phyloP scores from a whole-genome alignment of 163 green algal genomes.

The Prototheca stagnorum region DNA sequence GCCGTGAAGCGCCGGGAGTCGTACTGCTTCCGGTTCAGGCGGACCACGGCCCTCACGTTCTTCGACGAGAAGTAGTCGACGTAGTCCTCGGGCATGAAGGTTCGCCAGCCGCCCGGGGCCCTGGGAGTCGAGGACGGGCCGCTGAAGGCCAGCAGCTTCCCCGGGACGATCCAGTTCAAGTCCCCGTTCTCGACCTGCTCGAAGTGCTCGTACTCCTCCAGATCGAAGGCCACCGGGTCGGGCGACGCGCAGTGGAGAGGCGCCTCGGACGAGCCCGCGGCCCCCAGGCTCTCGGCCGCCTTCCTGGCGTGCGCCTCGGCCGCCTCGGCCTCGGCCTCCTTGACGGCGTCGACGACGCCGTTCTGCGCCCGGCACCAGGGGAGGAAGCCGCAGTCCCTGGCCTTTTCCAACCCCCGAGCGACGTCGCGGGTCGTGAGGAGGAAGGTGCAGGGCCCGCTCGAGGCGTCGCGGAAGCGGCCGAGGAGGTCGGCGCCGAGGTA shows the following conservation, averaged over 20 bases:
- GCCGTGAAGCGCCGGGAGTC: constrained; percentile 63
- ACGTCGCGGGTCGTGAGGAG: constrained; percentile 48
- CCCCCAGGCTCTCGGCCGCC: constrained; percentile 23
- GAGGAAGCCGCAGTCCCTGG: constrained; percentile 61
- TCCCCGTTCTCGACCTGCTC: constrained; percentile 92
- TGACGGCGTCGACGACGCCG: background rate
- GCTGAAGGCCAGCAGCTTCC: constrained; percentile 83
- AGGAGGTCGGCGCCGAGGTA: constrained; percentile 54
- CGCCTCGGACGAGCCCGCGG: too few species aligned
- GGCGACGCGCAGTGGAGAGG: too few species aligned
- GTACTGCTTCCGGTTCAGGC: constrained; percentile 85
- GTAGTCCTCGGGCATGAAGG: constrained; percentile 80
- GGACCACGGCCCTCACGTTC: constrained; percentile 56
- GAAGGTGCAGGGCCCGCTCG: constrained; percentile 56
- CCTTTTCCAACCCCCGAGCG: constrained; percentile 54
- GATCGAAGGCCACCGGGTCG: constrained; percentile 53
- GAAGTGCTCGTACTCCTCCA: constrained; percentile 84
- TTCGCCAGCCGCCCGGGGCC: constrained; percentile 66
- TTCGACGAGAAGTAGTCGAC: constrained; percentile 53
- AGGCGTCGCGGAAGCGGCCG: constrained; percentile 71
- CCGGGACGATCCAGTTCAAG: constrained; percentile 87
- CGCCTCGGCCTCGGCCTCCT: too few species aligned
- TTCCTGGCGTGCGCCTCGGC: constrained; percentile 10
- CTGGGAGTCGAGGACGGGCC: constrained; percentile 46
- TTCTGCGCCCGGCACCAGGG: too few species aligned